Evolutionary conservation across 2,329 filamentous ascomycete genomes (phyloP), one percentile per base, ranked within the genome.

Genomic region (Aspergillus intermedius): DNA sequence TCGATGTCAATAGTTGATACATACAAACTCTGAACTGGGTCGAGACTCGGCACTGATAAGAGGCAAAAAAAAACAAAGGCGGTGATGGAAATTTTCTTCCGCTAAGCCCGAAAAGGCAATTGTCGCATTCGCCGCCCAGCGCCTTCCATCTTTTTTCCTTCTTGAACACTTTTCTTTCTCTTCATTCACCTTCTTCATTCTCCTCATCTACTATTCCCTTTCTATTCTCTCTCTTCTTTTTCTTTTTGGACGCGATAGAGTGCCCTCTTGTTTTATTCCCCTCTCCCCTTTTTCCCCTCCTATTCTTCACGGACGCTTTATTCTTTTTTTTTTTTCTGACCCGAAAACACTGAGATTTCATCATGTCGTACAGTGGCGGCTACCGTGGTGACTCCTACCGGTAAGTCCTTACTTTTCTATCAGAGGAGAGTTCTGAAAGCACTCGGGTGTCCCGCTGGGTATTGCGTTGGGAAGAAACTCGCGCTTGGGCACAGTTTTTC

Each of bases 321-420:
- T 46, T 42, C 19, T 44, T 51, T 19, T 19, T 34, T 42, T 49
- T 44, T n/a, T n/a, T n/a, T 46, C 19, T 32, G 15, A 42, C 39
- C 21, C 34, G 23, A 48, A 48, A 50, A 52, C 56, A 54, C 57
- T 45, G 52, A 53, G 52, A 61, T 49, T 48, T 54, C 65, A 79
- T 64, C 67, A 88, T 88, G 85, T 87, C 85, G 73, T 87, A 88
- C 81, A 78, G 82, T 55, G 69, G 70, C 42, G 50, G 68, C 49
- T 71, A 72, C 59, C 73, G 77, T 55, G 77, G 80, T 63, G 77
- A 78, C 68, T 78, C 80, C 62, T 78, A 73, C 66, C 69, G 70
- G 65, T 69, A 73, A 56, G 66, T 58, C 46, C 15, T 44, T 34
- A 9, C 22, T 25, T 34, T 19, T 32, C n/a, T 10, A 21, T 44